phyloP scores from a whole-genome alignment of 345 rosid genomes.

The Barbarea vulgaris region DNA sequence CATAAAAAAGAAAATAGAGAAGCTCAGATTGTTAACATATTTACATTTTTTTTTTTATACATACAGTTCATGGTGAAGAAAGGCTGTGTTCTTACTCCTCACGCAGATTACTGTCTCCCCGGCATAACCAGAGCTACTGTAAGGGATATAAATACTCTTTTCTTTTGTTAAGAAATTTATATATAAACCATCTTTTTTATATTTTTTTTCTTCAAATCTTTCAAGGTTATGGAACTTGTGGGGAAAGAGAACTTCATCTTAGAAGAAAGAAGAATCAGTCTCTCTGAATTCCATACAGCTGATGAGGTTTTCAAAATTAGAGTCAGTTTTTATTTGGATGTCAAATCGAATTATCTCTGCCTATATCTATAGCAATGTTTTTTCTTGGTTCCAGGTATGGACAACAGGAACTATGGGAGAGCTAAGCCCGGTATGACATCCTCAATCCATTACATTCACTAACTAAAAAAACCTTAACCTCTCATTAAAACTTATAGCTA shows the following conservation, averaged over 20 bases:
- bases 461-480: too few relatives aligned
- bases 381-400: slow-evolving; percentile 63
- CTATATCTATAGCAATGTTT: background rate
- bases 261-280: slow-evolving; percentile 72
- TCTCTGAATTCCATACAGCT: slow-evolving; percentile 86
- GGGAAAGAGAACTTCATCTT: slow-evolving; percentile 61
- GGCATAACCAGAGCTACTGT: slow-evolving; percentile 90
- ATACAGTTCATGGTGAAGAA: slow-evolving; percentile 85
- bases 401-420: slow-evolving; percentile 98
- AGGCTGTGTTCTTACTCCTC: slow-evolving; percentile 80
- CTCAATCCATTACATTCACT: background rate
- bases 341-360: background rate
- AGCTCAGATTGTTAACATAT: background rate
- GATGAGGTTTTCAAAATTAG: slow-evolving; percentile 61
- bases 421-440: slow-evolving; percentile 63
- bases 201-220: background rate
- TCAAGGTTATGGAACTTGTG: slow-evolving; percentile 86
- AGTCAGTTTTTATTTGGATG: background rate
- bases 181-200: background rate
- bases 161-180: background rate
- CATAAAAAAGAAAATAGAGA: background rate
- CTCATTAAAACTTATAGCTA: background rate
- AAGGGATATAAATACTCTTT: slow-evolving; percentile 25
- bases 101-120: slow-evolving; percentile 93
- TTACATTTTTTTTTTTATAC: background rate